Evolutionary conservation across 2,329 filamentous ascomycete species (phyloP).

Genomic region (Penicillium rolfsii): DNA sequence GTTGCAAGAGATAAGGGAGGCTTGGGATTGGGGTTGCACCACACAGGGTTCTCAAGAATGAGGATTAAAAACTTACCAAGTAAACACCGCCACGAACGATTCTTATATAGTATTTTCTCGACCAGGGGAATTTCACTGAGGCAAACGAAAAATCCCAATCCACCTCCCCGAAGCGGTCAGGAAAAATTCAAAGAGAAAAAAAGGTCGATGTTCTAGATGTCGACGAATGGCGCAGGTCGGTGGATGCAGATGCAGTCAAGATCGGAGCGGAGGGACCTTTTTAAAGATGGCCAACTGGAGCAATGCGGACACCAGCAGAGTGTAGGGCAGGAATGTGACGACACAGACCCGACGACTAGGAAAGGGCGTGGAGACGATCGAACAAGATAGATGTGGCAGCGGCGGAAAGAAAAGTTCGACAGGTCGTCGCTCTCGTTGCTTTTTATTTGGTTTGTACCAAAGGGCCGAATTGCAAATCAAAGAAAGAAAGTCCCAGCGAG

Average conservation of each 20-base stretch:
- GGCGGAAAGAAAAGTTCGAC: constrained; percentile 14
- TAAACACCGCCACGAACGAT: constrained; percentile 28
- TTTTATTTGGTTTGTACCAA: constrained; percentile 28
- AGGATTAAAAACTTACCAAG: constrained; percentile 29
- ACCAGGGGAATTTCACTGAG: constrained; percentile 13
- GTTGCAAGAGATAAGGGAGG: constrained; percentile 8
- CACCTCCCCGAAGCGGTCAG: constrained; percentile 26
- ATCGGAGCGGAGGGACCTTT: constrained; percentile 42
- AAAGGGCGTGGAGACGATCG: constrained; percentile 13
- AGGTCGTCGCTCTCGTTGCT: constrained; percentile 28
- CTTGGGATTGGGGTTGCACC: constrained; percentile 8
- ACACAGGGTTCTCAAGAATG: constrained; percentile 11
- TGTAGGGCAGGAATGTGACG: constrained; percentile 41
- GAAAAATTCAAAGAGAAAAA: constrained; percentile 15
- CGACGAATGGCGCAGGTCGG: constrained; percentile 32
- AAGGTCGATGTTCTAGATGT: constrained; percentile 28
- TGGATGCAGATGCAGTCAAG: constrained; percentile 39
- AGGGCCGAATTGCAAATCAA: constrained; percentile 15
- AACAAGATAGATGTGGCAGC: neutral
- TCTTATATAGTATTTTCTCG: constrained; percentile 29
- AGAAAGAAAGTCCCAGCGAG: constrained; percentile 12
- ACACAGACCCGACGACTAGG: constrained; percentile 28
- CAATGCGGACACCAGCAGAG: constrained; percentile 30
- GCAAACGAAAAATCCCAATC: constrained; percentile 30
- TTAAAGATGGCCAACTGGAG: constrained; percentile 37